These are phyloP conservation scores for Cicer pinnatifidum DNA, from an alignment of 306 rosid species.

Conservation along the genomic window DNA sequence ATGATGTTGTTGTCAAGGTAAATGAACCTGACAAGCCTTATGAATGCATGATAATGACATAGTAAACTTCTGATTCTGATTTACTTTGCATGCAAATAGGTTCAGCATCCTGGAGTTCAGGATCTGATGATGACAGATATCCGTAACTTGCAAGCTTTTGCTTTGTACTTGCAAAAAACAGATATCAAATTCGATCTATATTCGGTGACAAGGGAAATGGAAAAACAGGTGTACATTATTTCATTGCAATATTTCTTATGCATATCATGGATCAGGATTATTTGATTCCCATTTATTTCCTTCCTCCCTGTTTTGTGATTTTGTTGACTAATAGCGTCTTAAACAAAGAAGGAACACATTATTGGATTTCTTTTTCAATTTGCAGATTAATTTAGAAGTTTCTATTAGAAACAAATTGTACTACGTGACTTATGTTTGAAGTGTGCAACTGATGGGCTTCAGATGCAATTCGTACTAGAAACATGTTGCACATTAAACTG, in stretches of 20 bases:
- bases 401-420: conserved; percentile 32
- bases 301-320: conserved; percentile 19
- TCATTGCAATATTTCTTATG: conserved; percentile 30
- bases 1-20: conserved; percentile 93
- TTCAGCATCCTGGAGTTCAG: conserved; percentile 98
- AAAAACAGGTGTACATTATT: conserved; percentile 73
- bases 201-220: conserved; percentile 95
- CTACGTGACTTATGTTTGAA: not conserved
- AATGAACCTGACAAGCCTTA: conserved; percentile 40
- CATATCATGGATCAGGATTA: conserved; percentile 11
- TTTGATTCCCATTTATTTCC: conserved; percentile 25
- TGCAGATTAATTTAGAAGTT: conserved; percentile 21
- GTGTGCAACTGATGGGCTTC: conserved; percentile 25
- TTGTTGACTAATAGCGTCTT: conserved; percentile 19
- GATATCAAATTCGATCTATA: conserved; percentile 90
- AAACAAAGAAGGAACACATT: conserved; percentile 34
- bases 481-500: not conserved
- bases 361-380: conserved; percentile 32
- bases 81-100: conserved; percentile 60
- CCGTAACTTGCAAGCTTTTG: conserved; percentile 90
- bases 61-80: conserved; percentile 45
- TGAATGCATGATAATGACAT: conserved; percentile 33
- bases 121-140: conserved; percentile 98
- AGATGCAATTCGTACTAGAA: conserved; percentile 37
- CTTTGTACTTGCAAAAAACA: conserved; percentile 86